These are phyloP conservation scores for Gossypium davidsonii DNA, from an alignment of 441 rosid genomes.

Conservation along the genomic window DNA sequence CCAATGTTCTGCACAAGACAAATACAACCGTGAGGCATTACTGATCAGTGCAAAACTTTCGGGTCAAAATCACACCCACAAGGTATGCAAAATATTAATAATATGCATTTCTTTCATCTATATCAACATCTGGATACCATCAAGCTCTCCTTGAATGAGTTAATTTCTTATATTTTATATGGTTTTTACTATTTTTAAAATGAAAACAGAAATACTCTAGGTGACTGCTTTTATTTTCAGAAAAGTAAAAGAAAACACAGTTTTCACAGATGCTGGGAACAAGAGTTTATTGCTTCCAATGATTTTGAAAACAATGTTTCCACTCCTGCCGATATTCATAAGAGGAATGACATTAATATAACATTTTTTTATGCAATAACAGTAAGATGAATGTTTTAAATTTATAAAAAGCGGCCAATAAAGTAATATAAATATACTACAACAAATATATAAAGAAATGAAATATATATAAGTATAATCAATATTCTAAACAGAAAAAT, in stretches of 20 bases:
- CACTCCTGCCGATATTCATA: not conserved
- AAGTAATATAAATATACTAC: not conserved
- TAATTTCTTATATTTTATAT: not conserved
- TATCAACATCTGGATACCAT: not conserved
- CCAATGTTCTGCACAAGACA: constrained; percentile 63
- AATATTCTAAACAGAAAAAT: not conserved
- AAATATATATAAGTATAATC: not conserved
- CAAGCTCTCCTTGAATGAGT: not conserved
- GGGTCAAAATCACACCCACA: not conserved
- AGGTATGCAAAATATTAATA: not conserved
- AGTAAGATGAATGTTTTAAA: not conserved
- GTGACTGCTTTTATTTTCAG: not conserved
- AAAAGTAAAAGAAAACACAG: not conserved
- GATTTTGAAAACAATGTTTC: not conserved
- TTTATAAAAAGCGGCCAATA: not conserved
- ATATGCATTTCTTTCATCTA: not conserved
- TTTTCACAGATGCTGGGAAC: not conserved
- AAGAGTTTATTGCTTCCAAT: not conserved
- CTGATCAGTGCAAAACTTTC: not conserved
- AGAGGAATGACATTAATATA: not conserved
- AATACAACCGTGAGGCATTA: constrained; percentile 13
- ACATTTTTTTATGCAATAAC: not conserved
- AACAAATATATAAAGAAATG: not conserved
- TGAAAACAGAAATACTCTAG: not conserved
- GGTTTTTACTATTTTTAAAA: not conserved